Evolutionary conservation across 1,284 basidiomycete species (phyloP).

Genomic region (Apiotrichum laibachii): DNA sequence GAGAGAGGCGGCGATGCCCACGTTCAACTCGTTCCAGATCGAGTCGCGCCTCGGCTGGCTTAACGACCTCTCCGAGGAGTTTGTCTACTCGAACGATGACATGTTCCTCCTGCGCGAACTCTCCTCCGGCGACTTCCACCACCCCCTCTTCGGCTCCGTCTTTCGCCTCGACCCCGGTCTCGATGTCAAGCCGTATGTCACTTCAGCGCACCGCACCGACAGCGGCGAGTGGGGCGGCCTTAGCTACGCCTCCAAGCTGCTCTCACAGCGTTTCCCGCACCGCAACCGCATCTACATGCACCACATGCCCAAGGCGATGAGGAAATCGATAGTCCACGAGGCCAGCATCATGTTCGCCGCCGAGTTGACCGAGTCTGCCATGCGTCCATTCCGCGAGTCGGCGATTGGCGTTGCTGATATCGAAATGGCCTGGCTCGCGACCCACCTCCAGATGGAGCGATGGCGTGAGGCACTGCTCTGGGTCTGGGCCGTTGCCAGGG

Average conservation of each 20-base stretch:
- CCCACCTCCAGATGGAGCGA: slow-evolving; percentile 39
- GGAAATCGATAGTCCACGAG: slow-evolving; percentile 32
- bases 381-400: slow-evolving; percentile 38
- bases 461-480: slow-evolving; percentile 47
- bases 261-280: slow-evolving; percentile 34
- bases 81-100: slow-evolving; percentile 44
- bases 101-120: slow-evolving; percentile 40
- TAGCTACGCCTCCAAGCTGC: slow-evolving; percentile 33
- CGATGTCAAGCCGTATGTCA: slow-evolving; percentile 26
- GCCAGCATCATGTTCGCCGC: slow-evolving; percentile 38
- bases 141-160: slow-evolving; percentile 38
- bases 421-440: slow-evolving; percentile 40
- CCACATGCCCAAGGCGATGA: slow-evolving; percentile 41
- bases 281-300: slow-evolving; percentile 35
- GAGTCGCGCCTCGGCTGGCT: slow-evolving; percentile 37
- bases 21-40: slow-evolving; percentile 45
- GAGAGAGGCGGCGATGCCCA: slow-evolving; percentile 32
- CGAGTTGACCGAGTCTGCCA: slow-evolving; percentile 28
- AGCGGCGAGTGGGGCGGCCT: slow-evolving; percentile 46
- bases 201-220: slow-evolving; percentile 22
- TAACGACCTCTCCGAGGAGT: slow-evolving; percentile 36
- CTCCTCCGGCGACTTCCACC: slow-evolving; percentile 34
- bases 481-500: slow-evolving; percentile 36
- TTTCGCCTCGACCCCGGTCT: slow-evolving; percentile 35
- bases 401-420: slow-evolving; percentile 37